Percentiles rank a stretch among this genome's conserved stretches.
phyloP scores from a whole-genome alignment of 2,329 filamentous ascomycete species.

The Colletotrichum higginsianum region DNA sequence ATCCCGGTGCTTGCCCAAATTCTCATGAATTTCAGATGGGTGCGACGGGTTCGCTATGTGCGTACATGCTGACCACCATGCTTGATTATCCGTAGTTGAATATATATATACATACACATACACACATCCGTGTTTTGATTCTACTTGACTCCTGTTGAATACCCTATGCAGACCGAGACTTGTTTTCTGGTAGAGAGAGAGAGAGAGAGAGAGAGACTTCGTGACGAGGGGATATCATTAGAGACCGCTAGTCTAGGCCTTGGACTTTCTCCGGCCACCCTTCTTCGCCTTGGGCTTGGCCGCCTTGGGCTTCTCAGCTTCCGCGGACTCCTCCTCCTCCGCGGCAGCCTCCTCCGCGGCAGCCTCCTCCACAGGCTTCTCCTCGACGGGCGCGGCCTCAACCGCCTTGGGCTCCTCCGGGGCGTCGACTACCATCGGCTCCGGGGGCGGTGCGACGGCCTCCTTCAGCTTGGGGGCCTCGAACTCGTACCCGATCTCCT shows the following conservation, averaged over 20 bases:
- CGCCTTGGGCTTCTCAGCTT: slow-evolving; percentile 46
- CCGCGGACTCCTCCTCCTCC: slow-evolving; percentile 49
- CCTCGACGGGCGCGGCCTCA: slow-evolving; percentile 51
- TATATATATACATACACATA: background rate
- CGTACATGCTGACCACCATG: slow-evolving; percentile 60
- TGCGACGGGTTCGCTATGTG: slow-evolving; percentile 75
- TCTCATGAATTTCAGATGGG: slow-evolving; percentile 53
- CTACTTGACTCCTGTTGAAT: slow-evolving; percentile 19
- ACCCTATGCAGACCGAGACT: slow-evolving; percentile 15
- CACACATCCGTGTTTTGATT: slow-evolving; percentile 7
- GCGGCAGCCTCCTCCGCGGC: slow-evolving; percentile 49
- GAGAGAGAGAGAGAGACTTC: slow-evolving; percentile 4
- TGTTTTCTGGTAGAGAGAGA: slow-evolving; percentile 3
- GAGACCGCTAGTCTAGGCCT: slow-evolving; percentile 54
- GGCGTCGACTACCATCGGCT: slow-evolving; percentile 52
- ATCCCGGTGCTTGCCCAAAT: slow-evolving; percentile 67
- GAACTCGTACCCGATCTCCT: slow-evolving; percentile 88
- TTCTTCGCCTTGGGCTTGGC: slow-evolving; percentile 52
- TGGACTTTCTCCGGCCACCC: slow-evolving; percentile 51
- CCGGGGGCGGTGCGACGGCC: slow-evolving; percentile 57
- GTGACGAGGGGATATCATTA: slow-evolving; percentile 37
- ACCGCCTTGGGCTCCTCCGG: slow-evolving; percentile 52
- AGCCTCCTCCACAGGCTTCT: slow-evolving; percentile 54
- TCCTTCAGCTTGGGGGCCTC: slow-evolving; percentile 80
- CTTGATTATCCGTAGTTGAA: background rate